These are phyloP conservation scores for Ambrosiella xylebori DNA, from an alignment of 2,329 filamentous ascomycete genomes.

Conservation along the genomic window DNA sequence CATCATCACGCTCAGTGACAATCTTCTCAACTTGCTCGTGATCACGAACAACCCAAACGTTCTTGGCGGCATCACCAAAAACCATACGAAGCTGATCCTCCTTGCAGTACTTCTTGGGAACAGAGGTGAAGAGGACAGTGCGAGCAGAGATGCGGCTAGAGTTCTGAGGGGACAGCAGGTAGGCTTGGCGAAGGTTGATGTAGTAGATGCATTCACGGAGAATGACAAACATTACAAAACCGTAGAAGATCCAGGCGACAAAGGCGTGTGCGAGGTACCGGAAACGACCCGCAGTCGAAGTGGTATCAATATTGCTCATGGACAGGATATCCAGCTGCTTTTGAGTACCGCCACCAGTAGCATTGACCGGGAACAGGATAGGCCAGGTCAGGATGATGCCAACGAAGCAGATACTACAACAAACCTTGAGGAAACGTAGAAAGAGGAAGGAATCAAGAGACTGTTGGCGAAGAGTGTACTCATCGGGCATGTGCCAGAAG, in stretches of 20 bases:
- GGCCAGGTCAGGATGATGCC: slow-evolving; percentile 78
- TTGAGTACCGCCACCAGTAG: slow-evolving; percentile 52
- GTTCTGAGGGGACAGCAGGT: slow-evolving; percentile 70
- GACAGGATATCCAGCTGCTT: slow-evolving; percentile 59
- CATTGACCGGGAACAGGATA: slow-evolving; percentile 70
- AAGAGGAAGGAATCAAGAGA: slow-evolving; percentile 76
- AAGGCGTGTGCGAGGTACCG: slow-evolving; percentile 71
- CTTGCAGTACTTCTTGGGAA: slow-evolving; percentile 62
- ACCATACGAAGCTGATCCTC: slow-evolving; percentile 60
- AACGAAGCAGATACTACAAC: slow-evolving; percentile 57
- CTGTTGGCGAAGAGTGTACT: slow-evolving; percentile 66
- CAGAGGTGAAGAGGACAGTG: slow-evolving; percentile 76
- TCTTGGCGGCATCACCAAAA: slow-evolving; percentile 66
- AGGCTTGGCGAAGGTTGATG: slow-evolving; percentile 84
- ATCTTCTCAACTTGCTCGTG: slow-evolving; percentile 61
- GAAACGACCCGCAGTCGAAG: slow-evolving; percentile 32
- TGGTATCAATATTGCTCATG: slow-evolving; percentile 54
- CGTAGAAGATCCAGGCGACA: slow-evolving; percentile 66
- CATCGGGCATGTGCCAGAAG: slow-evolving; percentile 50
- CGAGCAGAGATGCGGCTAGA: slow-evolving; percentile 73
- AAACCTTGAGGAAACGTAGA: slow-evolving; percentile 61
- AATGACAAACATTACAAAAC: slow-evolving; percentile 76
- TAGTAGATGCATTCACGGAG: slow-evolving; percentile 81
- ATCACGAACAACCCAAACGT: slow-evolving; percentile 70
- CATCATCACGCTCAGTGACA: slow-evolving; percentile 65